phyloP scores from a whole-genome alignment of 2,329 filamentous ascomycete genomes.

The Diaporthe eres region DNA sequence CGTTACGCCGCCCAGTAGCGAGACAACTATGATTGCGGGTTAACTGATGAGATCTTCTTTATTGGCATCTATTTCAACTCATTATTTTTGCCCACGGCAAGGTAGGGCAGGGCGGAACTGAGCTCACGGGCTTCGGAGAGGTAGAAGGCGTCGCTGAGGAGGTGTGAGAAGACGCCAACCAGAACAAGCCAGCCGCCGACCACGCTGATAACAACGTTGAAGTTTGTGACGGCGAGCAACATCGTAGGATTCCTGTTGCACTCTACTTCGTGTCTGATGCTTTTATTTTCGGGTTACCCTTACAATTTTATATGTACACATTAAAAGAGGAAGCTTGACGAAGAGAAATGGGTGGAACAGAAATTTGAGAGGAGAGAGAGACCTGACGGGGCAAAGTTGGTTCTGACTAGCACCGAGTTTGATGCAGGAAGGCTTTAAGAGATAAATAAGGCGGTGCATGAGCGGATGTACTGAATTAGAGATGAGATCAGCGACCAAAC shows the following conservation, averaged over 20 bases:
- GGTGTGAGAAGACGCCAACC: constrained; percentile 90
- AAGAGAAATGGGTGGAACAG: not conserved
- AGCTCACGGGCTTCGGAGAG: constrained; percentile 88
- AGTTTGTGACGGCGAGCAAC: constrained; percentile 68
- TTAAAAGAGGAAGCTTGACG: not conserved
- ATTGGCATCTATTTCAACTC: not conserved
- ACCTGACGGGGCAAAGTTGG: not conserved
- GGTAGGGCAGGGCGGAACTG: too few relatives aligned
- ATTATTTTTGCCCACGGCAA: not conserved
- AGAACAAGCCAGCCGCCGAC: constrained; percentile 89
- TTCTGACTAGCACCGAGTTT: not conserved
- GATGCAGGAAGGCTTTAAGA: not conserved
- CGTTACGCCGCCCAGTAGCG: constrained; percentile 82
- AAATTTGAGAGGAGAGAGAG: too few relatives aligned
- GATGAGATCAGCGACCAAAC: not conserved
- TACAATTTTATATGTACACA: not conserved
- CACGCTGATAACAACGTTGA: constrained; percentile 86
- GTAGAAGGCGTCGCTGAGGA: constrained; percentile 91
- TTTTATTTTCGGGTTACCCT: too few relatives aligned
- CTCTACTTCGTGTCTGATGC: not conserved
- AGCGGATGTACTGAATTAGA: not conserved
- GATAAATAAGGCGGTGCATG: constrained; percentile 8
- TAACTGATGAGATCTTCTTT: not conserved
- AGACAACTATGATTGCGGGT: constrained; percentile 74
- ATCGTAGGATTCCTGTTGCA: not conserved